Base-by-base conservation (phyloP, 1,139 yeast genomes). In the Wickerhamomyces sp. region DNA sequence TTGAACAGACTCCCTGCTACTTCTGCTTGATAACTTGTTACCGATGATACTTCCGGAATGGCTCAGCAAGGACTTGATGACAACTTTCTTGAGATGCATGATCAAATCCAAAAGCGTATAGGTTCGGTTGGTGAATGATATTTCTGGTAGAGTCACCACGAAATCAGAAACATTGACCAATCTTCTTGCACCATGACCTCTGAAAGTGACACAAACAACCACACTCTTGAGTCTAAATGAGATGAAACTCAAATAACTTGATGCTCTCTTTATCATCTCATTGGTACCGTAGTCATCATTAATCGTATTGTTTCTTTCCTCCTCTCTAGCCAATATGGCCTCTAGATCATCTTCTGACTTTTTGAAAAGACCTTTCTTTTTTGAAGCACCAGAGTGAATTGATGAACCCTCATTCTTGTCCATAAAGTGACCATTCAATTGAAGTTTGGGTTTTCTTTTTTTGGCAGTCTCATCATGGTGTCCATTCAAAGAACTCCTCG, bases 91-190 rank as follows among this genome's bases (percentile, higher is more conserved):
- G 29, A 81, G 45, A 30, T 67, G 54, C 48, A 71, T 59, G 1
- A 79, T 64, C 24, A 81, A 53, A 39, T 81, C 88, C 32, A 70
- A 54, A 27, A 70, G 49, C 3, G 82, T 75, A 57, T 78, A 60
- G 2, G 79, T 63, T 49, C 65, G 62, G 44, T 71, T 66, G 17
- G 59, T 57, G 33, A 80, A 70, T 7, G 51, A 47, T 33, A 80
- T 59, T 19, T 64, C 68, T 0, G 87, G 88, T 38, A 81, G 56
- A 19, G 63, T 61, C 30, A 81, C 59, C 13, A 66, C 59, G 43
- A 82, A 76, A 46, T 75, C 68, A 23, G 75, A 68, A 4, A 82
- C 87, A 51, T 81, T 81, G 36, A 78, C 66, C 38, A 79, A 49
- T 41, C 80, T 62, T 50, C 64, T 66, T 25, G 70, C 64, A 0